These are phyloP conservation scores for Salix dunnii DNA, from an alignment of 345 rosid species.

Conservation along the genomic window DNA sequence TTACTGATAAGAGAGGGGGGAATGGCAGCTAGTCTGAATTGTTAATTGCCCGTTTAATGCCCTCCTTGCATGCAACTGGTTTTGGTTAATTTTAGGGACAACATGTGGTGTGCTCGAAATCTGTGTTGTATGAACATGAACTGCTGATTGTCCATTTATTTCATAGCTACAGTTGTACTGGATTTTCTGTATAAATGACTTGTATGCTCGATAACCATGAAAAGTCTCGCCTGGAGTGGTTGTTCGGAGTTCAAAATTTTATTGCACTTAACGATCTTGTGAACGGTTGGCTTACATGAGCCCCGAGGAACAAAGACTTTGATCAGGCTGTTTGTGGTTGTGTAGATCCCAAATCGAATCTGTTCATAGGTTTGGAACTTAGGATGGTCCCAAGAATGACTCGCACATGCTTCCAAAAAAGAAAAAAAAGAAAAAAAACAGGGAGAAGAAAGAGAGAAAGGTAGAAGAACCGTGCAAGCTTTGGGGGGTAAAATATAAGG, in stretches of 20 bases:
- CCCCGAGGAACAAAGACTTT: not conserved
- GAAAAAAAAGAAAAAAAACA: too few relatives aligned
- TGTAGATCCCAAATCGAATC: not conserved
- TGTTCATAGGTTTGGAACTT: not conserved
- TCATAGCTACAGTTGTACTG: not conserved
- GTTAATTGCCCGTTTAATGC: not conserved
- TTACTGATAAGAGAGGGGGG: too few relatives aligned
- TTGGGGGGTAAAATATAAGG: too few relatives aligned
- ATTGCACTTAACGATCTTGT: too few relatives aligned
- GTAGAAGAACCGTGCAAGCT: too few relatives aligned
- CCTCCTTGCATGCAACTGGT: not conserved
- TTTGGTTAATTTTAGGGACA: not conserved
- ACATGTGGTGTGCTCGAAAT: not conserved
- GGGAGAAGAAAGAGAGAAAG: too few relatives aligned
- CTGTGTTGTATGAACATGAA: too few relatives aligned
- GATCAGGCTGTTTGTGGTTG: too few relatives aligned
- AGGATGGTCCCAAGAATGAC: not conserved
- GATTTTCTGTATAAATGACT: too few relatives aligned
- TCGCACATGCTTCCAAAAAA: too few relatives aligned
- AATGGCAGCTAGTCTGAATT: not conserved
- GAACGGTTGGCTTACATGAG: not conserved
- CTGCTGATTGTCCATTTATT: not conserved
- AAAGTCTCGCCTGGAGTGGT: not conserved
- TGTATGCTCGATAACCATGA: not conserved
- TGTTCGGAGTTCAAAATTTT: not conserved